Conservation (phyloP, 306 rosid genomes). For the Lablab purpureus region DNA sequence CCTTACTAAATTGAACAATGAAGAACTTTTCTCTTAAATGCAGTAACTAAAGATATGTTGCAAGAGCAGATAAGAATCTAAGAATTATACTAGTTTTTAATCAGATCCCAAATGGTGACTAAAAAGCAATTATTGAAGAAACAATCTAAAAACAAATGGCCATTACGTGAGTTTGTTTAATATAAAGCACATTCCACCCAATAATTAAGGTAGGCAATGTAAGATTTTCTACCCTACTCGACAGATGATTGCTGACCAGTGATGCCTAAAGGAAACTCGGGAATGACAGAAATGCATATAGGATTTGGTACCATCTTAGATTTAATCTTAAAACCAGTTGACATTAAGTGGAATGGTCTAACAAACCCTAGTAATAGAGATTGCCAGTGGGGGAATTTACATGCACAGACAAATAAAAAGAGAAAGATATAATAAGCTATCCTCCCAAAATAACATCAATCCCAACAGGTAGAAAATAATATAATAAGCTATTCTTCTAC, state of each 20-base stretch:
- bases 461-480: background rate
- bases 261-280: background rate
- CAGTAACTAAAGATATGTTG: background rate
- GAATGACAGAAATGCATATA: background rate
- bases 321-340: background rate
- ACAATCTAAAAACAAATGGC: background rate
- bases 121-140: constrained; percentile 12
- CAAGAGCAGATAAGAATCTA: constrained; percentile 18
- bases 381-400: background rate
- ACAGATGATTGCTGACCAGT: background rate
- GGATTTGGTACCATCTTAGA: background rate
- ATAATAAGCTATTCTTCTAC: background rate
- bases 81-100: constrained; percentile 17
- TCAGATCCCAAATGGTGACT: background rate
- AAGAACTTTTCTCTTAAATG: background rate
- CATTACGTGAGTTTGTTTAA: background rate
- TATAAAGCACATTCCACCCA: background rate
- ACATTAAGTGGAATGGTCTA: background rate
- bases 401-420: background rate
- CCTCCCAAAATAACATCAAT: background rate
- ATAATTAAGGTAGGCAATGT: background rate
- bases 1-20: background rate
- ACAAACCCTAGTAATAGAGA: background rate
- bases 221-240: background rate
- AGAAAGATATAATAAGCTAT: background rate